These are phyloP conservation scores for Pachyrhizus erosus DNA, from an alignment of 306 rosid species.

Conservation along the genomic window DNA sequence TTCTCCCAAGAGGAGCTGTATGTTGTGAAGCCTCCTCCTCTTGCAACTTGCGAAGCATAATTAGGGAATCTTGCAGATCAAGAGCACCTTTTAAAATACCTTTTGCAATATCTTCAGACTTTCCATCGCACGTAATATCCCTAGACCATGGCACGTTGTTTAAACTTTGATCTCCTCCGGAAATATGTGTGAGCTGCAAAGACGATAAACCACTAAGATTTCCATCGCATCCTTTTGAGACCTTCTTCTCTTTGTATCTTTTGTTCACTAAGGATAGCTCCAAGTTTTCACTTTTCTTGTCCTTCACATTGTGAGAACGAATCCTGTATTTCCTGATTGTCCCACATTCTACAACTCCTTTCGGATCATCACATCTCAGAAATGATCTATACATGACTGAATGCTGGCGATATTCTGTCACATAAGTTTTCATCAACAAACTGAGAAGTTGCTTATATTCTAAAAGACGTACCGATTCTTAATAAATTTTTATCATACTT, in stretches of 20 bases:
- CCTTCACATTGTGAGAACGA: conserved; percentile 52
- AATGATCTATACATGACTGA: conserved; percentile 68
- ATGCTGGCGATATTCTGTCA: conserved; percentile 61
- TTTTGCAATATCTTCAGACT: conserved; percentile 49
- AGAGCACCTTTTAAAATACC: not conserved
- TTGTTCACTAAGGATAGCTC: conserved; percentile 36
- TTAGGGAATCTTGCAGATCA: conserved; percentile 7
- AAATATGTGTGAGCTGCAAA: conserved; percentile 67
- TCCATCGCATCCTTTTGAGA: conserved; percentile 40
- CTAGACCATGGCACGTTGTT: conserved; percentile 70
- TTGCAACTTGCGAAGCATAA: conserved; percentile 17
- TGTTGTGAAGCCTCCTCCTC: not conserved
- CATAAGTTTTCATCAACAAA: conserved; percentile 45
- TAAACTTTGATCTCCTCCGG: conserved; percentile 60
- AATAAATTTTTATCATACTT: conserved; percentile 36
- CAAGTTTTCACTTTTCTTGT: conserved; percentile 46
- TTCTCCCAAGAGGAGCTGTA: not conserved
- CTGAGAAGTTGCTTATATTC: conserved; percentile 38
- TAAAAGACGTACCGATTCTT: not conserved
- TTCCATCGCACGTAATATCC: conserved; percentile 50
- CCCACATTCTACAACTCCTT: conserved; percentile 74
- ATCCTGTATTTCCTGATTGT: conserved; percentile 60
- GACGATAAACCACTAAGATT: conserved; percentile 53
- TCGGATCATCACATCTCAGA: conserved; percentile 76
- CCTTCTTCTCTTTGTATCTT: conserved; percentile 39